Base-by-base conservation (phyloP, 306 rosid genomes). In the Rosa rugosa region DNA sequence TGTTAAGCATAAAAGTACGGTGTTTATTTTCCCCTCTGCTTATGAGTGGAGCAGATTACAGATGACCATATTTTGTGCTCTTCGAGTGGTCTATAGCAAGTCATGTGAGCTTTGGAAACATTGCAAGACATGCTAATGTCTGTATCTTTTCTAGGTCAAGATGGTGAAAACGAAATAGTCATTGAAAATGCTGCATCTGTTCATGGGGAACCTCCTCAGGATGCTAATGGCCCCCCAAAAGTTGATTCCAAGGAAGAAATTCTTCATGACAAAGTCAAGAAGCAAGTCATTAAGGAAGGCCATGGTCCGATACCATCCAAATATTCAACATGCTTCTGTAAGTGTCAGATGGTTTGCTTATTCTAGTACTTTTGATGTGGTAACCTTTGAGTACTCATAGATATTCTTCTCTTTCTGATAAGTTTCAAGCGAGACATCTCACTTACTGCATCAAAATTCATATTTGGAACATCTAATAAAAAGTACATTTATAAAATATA, bases 261-360 rank as follows among this genome's bases (percentile, higher is more conserved):
- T 68, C 96, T 92, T 84, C 97, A 88, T 6, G 97, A 92, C 79
- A 92, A 90, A 83, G 99, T 95, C 67, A 81, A 88, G 6, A 92
- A 95, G 78, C 98, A 92, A 86, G 82, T 91, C 13, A 87, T 92
- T 25, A 90, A 92, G 90, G 97, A 92, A 84, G 99, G 96, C 42
- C 91, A 88, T 84, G 99, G 95, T 60, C 87, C 83, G 75, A 89
- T 80, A 73, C 98, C 99, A 47, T 82, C 98, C 72, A 95, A 92
- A 79, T 95, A 92, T 84, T 88, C 98, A 65, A 95, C 99, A 31
- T 95, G 99, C 87, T 95, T 95, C 78, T 84, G 97, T 92, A 84
- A 87, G 98, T 90, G 67, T 68, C 16, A 20, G 72, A 80, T 34
- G 23, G 5, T 57, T 68, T 31, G 42, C 73, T 56, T 31, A 12